Evolutionary conservation across 2,329 filamentous ascomycete species (phyloP), one percentile per base, ranked within the genome.

Genomic region (Fusarium continuum): DNA sequence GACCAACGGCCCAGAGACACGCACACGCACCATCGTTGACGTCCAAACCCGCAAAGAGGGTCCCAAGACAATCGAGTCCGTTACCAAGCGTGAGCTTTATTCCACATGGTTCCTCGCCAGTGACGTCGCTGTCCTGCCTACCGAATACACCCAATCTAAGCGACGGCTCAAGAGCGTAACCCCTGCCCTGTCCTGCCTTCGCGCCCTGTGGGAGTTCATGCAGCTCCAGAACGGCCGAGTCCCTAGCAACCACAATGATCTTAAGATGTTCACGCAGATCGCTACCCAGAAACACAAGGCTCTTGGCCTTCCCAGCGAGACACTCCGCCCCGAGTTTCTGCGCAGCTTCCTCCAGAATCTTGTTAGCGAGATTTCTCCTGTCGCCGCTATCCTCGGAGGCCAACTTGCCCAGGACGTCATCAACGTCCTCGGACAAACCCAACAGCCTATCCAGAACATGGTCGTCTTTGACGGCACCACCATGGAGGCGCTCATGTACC

Each of bases 401-500:
- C 88, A 93, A 75, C 83, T 99, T 14, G 92, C 94, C 1, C 95
- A 99, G 78, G 95, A 99, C 74, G 93, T 97, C 46, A 98, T 99
- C 78, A 98, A 98, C 71, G 93, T 97, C 26, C 85, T 98, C 6
- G 92, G 93, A 43, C 88, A 91, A 74, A 88, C 91, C 34, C 93
- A 98, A 78, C 95, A 97, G 76, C 95, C 95, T 1, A 90, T 99
- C 35, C 95, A 99, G 79, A 99, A 99, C 76, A 87, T 97, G 74
- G 85, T 97, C 44, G 81, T 98, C 17, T 97, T 98, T 71, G 93
- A 98, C 74, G 93, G 93, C 13, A 91, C 92, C 68, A 85, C 83
- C 39, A 91, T 91, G 76, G 86, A 91, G 65, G 91, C 90, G 0
- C 88, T 88, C 3, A 88, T 95, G 65, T 97, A 95, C 74, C 85